Conservation (phyloP, 2,329 filamentous ascomycete species). For the Penicillium digitatum region DNA sequence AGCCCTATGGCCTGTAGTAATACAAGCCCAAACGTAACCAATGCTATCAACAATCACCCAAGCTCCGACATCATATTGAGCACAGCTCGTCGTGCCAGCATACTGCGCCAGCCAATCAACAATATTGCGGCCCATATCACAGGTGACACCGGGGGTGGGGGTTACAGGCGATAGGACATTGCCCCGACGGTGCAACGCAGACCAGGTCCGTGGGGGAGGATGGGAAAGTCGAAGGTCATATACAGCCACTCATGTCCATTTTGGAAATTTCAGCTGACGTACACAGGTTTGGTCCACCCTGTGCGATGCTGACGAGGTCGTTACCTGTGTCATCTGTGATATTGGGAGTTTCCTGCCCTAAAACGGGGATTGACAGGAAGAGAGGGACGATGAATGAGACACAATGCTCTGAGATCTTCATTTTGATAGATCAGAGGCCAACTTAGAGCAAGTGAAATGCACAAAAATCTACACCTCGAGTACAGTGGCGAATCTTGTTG, state of each 20-base stretch:
- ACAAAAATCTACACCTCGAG: background rate
- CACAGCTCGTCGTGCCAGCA: background rate
- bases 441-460: background rate
- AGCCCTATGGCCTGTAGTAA: background rate
- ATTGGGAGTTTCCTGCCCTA: background rate
- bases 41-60: background rate
- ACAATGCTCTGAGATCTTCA: background rate
- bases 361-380: background rate
- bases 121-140: background rate
- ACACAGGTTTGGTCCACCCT: background rate
- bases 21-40: background rate
- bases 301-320: background rate
- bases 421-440: background rate
- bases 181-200: background rate
- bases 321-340: background rate
- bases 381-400: background rate
- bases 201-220: background rate
- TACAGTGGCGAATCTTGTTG: background rate
- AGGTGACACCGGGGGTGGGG: background rate
- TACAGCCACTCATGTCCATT: constrained; percentile 1
- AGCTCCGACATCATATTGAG: background rate
- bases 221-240: background rate
- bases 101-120: background rate
- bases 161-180: background rate
- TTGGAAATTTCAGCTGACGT: background rate